Conservation (phyloP, 495 filamentous ascomycete genomes). For the Penicillium herquei region DNA sequence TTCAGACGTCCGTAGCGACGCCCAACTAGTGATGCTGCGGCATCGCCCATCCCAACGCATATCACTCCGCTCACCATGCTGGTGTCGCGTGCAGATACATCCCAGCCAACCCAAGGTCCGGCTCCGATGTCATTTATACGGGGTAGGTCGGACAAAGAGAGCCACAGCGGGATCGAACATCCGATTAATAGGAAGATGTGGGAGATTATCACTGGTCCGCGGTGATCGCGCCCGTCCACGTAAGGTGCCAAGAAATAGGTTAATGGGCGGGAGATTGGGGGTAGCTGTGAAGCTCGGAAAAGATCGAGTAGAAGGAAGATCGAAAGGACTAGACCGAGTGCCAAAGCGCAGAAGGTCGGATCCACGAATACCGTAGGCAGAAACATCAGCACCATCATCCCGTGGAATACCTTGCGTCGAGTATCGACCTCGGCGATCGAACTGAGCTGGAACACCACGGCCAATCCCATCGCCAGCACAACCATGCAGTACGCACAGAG, state of each 20-base stretch:
- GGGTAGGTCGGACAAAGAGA: slow-evolving; percentile 68
- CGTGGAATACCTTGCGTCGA: slow-evolving; percentile 96
- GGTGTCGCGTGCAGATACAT: slow-evolving; percentile 65
- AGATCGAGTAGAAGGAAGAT: slow-evolving; percentile 87
- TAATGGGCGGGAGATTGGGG: slow-evolving; percentile 78
- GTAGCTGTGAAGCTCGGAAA: slow-evolving; percentile 85
- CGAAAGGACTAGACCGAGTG: slow-evolving; percentile 69
- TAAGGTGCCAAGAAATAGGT: slow-evolving; percentile 87
- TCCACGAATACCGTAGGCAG: slow-evolving; percentile 82
- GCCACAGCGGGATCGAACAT: slow-evolving; percentile 94
- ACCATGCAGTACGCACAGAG: slow-evolving; percentile 69
- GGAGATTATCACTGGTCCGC: slow-evolving; percentile 89
- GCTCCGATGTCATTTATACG: slow-evolving; percentile 38
- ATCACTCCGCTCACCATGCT: slow-evolving; percentile 88
- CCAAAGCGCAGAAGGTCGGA: slow-evolving; percentile 76
- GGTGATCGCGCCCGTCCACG: slow-evolving; percentile 88
- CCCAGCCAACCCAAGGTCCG: slow-evolving; percentile 65
- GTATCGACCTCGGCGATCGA: slow-evolving; percentile 84
- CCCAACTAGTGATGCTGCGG: slow-evolving; percentile 88
- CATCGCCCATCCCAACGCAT: slow-evolving; percentile 94
- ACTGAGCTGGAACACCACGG: slow-evolving; percentile 69
- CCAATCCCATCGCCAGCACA: slow-evolving; percentile 68
- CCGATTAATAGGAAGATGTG: slow-evolving; percentile 96
- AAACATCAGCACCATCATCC: slow-evolving; percentile 96
- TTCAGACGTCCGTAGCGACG: slow-evolving; percentile 81